A percentile compares a stretch with the other conserved stretches of the same genome.
Evolutionary conservation across 176 grass and related monocot species (phyloP).

Genomic region (bread wheat (Triticum aestivum)): DNA sequence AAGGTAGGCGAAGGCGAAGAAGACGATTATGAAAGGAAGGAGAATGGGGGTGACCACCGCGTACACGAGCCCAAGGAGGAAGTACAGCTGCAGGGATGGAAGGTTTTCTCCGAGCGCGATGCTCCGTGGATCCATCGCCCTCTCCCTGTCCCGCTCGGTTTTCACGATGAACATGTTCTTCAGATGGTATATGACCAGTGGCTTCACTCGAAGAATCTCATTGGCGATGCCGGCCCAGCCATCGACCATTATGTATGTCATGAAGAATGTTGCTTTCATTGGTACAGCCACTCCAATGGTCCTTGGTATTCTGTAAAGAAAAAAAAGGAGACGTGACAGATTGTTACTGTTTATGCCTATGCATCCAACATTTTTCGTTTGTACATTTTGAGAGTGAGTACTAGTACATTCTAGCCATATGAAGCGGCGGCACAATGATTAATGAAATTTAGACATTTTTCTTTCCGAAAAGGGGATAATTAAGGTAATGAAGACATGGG

Average conservation of each 20-base stretch:
- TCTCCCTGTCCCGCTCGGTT: slow-evolving; percentile 83
- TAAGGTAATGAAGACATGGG: not conserved
- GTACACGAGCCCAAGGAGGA: slow-evolving; percentile 89
- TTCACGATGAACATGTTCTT: slow-evolving; percentile 98
- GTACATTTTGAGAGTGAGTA: not conserved
- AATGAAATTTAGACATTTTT: not conserved
- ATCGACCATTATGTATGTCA: slow-evolving; percentile 90
- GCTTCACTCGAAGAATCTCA: slow-evolving; percentile 87
- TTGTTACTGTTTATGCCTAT: not conserved
- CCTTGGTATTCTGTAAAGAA: slow-evolving; percentile 67
- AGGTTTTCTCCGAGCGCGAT: slow-evolving; percentile 82
- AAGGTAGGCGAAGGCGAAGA: slow-evolving; percentile 89
- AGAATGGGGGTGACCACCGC: slow-evolving; percentile 81
- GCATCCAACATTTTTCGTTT: not conserved
- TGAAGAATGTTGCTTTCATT: slow-evolving; percentile 99
- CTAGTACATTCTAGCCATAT: not conserved
- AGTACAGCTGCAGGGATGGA: slow-evolving; percentile 87
- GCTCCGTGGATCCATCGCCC: slow-evolving; percentile 87
- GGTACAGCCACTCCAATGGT: slow-evolving; percentile 96
- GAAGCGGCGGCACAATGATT: not conserved
- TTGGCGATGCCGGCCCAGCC: slow-evolving; percentile 93
- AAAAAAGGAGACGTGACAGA: not conserved
- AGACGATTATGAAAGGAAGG: slow-evolving; percentile 88
- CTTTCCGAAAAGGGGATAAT: not conserved
- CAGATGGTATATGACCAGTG: slow-evolving; percentile 82